phyloP scores from a whole-genome alignment of 2,329 filamentous ascomycete genomes.

The Fusarium nisikadoi region DNA sequence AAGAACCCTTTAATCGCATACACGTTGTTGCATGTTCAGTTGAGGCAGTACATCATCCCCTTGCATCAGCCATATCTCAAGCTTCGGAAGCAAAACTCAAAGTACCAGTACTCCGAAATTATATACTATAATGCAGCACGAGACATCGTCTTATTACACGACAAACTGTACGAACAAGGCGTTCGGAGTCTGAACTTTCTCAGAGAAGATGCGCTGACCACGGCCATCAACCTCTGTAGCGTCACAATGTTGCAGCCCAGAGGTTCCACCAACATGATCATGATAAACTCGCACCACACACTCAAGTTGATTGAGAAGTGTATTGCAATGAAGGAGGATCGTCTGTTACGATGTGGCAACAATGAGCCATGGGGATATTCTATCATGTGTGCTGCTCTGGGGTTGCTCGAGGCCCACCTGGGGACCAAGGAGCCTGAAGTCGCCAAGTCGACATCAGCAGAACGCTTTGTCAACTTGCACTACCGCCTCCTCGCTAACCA shows the following conservation, averaged over 20 bases:
- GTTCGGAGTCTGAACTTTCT: constrained; percentile 69
- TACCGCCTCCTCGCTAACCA: constrained; percentile 67
- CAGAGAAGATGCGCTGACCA: constrained; percentile 68
- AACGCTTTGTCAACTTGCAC: constrained; percentile 69
- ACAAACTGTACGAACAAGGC: constrained; percentile 68
- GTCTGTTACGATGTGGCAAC: constrained; percentile 69
- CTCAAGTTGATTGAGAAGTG: constrained; percentile 71
- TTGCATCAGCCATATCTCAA: constrained; percentile 70
- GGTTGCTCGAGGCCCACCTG: constrained; percentile 68
- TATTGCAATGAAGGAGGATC: constrained; percentile 69
- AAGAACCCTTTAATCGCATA: constrained; percentile 69
- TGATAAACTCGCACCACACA: constrained; percentile 69
- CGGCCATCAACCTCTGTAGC: constrained; percentile 70
- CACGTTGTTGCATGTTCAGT: constrained; percentile 69
- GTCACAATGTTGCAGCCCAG: constrained; percentile 70
- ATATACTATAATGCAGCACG: constrained; percentile 72
- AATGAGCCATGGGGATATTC: constrained; percentile 73
- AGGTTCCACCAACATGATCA: constrained; percentile 69
- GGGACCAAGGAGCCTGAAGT: constrained; percentile 66
- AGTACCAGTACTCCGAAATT: constrained; percentile 71
- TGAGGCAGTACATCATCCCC: constrained; percentile 70
- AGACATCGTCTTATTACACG: constrained; percentile 70
- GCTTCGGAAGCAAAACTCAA: constrained; percentile 67
- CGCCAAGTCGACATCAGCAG: constrained; percentile 68
- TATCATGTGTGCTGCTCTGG: constrained; percentile 70